A percentile compares a stretch with the other conserved stretches of the same genome.
phyloP scores from a whole-genome alignment of 2,329 filamentous ascomycete species.

The Hawksworthiomyces lignivorus region DNA sequence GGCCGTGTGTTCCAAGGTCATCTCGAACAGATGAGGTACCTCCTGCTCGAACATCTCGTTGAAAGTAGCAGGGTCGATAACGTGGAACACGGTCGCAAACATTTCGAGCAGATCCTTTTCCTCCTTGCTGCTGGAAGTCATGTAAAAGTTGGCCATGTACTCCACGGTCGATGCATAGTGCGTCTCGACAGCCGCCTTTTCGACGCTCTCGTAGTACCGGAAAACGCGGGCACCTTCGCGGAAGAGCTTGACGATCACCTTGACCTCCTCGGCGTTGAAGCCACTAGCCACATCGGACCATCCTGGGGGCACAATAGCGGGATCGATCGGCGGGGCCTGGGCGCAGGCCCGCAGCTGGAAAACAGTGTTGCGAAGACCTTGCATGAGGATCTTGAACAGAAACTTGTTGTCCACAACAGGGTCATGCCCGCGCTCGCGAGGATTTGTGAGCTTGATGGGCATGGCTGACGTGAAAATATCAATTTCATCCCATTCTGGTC shows the following conservation, averaged over 20 bases:
- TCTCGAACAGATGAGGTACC: constrained; percentile 91
- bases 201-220: constrained; percentile 72
- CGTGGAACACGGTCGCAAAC: constrained; percentile 97
- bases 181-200: constrained; percentile 65
- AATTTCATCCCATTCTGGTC: constrained; percentile 94
- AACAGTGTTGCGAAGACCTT: constrained; percentile 92
- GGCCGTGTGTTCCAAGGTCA: constrained; percentile 95
- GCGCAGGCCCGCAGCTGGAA: constrained; percentile 92
- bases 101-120: constrained; percentile 96
- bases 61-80: constrained; percentile 95
- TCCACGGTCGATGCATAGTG: constrained; percentile 77
- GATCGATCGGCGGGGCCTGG: constrained; percentile 62
- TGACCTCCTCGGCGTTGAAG: constrained; percentile 94
- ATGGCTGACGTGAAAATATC: constrained; percentile 87
- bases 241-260: constrained; percentile 94
- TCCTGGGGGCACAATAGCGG: constrained; percentile 71
- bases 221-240: constrained; percentile 94
- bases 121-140: constrained; percentile 87
- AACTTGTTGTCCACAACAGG: constrained; percentile 97
- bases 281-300: constrained; percentile 96
- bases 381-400: constrained; percentile 91
- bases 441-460: constrained; percentile 91
- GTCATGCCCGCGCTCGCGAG: constrained; percentile 79
- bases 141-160: constrained; percentile 89
- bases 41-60: constrained; percentile 98